Evolutionary conservation across 768 basidiomycete species (phyloP), one percentile per base, ranked within the genome.

Genomic region (Lepiota venenata): DNA sequence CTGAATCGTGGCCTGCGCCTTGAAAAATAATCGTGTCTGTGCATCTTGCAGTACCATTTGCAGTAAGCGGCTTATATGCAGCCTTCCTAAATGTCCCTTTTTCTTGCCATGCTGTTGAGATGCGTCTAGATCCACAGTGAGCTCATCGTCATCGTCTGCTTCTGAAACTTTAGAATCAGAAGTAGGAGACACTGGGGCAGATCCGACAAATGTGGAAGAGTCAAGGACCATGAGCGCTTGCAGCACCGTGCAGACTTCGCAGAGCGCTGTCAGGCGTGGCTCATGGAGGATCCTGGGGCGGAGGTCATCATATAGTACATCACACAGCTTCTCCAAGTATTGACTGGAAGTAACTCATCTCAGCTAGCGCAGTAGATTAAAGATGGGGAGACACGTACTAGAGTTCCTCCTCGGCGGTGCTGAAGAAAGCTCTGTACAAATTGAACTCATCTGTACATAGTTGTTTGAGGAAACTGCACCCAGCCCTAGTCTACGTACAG

Each of bases 151-250:
- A 9, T 47, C 32, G 27, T 49, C 58, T 18, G 63, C 47, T 20
- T 65, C 60, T 3, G 59, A 55, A 5, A 49, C 48, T 16, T 64
- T 63, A 9, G 61, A 56, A 20, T 60, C 59, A 27, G 52, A 16
- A 4, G 51, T 41, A 11, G 55, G 55, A 3, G 60, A 57, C 38
- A 45, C 16, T 14, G 61, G 51, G 10, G 63, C 60, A 14, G 56
- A 42, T 7, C 54, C 60, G 9, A 64, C 43, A 14, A 60, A 59
- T 3, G 61, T 69, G 0, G 81, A 74, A 15, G 90, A 76, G 63
- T 96, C 94, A 25, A 94, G 83, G 3, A 98, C 90, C 93, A 98
- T 98, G 39, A 98, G 77, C 0, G 95, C 96, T 65, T 95, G 91
- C 2, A 99, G 77, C 16, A 99, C 92, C 0, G 93, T 98, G 75